Evolutionary conservation across 345 rosid genomes (phyloP), one percentile per base, ranked within the genome.

Genomic region (Brassica incana): DNA sequence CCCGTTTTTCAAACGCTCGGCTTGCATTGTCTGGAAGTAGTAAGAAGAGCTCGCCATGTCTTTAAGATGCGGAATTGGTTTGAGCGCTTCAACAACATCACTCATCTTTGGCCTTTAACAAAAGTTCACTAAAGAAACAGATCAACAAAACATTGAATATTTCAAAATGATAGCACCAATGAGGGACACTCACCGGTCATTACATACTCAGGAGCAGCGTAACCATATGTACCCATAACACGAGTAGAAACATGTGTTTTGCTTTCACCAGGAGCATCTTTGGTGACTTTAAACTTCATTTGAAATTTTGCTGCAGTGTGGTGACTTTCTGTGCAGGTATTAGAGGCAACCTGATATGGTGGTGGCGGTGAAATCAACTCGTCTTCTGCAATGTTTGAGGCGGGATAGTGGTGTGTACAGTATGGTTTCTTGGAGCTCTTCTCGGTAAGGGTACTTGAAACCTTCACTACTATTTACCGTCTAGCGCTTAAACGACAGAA

Each of bases 231-330:
- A 65, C 98, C 99, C 98, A 95, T 95, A 52, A 95, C 98, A 18
- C 98, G 91, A 63, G 99, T 95, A 43, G 99, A 95, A 43, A 95
- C 99, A 83, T 95, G 99, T 8, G 99, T 95, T 84, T 95, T 91
- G 65, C 92, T 95, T 71, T 95, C 99, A 80, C 93, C 98, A 16
- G 99, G 99, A 79, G 92, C 99, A 79, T 95, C 98, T 84, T 95
- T 95, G 8, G 99, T 23, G 25, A 23, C 25, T 23, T 23, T 23
- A 5, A 30, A 5, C 5, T 43, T 11, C 50, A 1, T 4, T 43
- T 43, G 14, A 11, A 35, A 5, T 43, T 3, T 11, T 43, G 50
- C 50, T n/a, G 50, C 3, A 43, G 50, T 43, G 50, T 43, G 50
- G 3, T 10, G 50, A 43, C 14, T 43, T 11, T 43, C 14, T 11